Conservation (phyloP, 1,284 basidiomycete species). For the Gymnopus androsaceus region DNA sequence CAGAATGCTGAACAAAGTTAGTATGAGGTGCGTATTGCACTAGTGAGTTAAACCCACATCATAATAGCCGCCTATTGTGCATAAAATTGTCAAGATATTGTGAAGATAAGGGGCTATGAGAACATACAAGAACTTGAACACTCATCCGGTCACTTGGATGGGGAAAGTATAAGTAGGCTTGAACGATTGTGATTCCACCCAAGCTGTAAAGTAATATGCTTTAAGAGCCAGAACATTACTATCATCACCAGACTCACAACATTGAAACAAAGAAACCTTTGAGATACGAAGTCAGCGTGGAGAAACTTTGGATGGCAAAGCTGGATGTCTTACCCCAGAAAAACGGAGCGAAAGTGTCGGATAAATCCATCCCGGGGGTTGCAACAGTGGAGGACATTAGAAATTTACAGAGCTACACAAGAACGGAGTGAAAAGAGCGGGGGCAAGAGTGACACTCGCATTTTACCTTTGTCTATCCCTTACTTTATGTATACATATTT, state of each 20-base stretch:
- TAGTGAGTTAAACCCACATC: constrained; percentile 24
- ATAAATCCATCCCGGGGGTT: constrained; percentile 23
- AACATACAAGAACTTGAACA: constrained; percentile 12
- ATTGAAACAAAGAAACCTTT: constrained; percentile 14
- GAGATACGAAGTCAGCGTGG: background rate
- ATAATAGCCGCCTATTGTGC: constrained; percentile 24
- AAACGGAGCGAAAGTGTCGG: constrained; percentile 27
- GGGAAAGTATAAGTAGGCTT: constrained; percentile 31
- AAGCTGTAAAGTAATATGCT: background rate
- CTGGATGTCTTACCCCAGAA: constrained; percentile 29
- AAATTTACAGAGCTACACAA: background rate
- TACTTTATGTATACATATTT: too few species aligned
- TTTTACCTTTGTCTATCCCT: too few species aligned
- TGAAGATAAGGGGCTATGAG: background rate
- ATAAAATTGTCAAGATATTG: background rate
- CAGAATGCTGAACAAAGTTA: constrained; percentile 20
- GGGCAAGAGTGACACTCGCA: too few species aligned
- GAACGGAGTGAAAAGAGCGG: background rate
- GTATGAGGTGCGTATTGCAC: too few species aligned
- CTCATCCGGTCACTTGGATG: constrained; percentile 19
- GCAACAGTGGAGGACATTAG: constrained; percentile 1
- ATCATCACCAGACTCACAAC: constrained; percentile 1
- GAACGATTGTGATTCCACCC: constrained; percentile 29
- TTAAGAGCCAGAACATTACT: background rate
- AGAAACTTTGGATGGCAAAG: background rate